phyloP scores from a whole-genome alignment of 2,329 filamentous ascomycete species.

The Monosporascus sp. region DNA sequence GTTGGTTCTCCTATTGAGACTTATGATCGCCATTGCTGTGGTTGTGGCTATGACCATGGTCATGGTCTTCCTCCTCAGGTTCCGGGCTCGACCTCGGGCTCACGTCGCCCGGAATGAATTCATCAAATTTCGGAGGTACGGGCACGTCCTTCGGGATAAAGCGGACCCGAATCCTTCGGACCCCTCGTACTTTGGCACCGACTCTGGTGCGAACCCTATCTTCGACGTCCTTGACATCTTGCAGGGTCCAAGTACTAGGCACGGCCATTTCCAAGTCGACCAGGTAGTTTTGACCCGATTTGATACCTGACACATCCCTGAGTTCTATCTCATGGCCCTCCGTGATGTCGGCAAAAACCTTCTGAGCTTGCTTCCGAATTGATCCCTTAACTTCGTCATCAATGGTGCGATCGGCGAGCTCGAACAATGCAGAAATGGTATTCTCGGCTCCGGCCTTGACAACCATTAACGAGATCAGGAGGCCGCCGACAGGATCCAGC shows the following conservation, averaged over 20 bases:
- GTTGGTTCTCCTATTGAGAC: constrained; percentile 16
- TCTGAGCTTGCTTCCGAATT: constrained; percentile 60
- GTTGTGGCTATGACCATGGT: constrained; percentile 39
- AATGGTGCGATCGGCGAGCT: constrained; percentile 86
- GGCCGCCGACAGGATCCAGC: constrained; percentile 89
- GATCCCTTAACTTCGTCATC: constrained; percentile 76
- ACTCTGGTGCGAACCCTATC: constrained; percentile 66
- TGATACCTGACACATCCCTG: constrained; percentile 78
- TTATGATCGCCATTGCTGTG: constrained; percentile 30
- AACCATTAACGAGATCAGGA: constrained; percentile 90
- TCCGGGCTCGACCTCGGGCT: constrained; percentile 54
- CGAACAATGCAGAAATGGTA: constrained; percentile 73
- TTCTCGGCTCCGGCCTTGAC: constrained; percentile 86
- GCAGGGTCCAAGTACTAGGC: constrained; percentile 70
- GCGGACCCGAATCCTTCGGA: constrained; percentile 75
- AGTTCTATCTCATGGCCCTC: constrained; percentile 60
- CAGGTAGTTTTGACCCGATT: constrained; percentile 94
- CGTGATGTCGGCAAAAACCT: constrained; percentile 50
- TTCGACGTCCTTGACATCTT: constrained; percentile 66
- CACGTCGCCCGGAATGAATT: constrained; percentile 67
- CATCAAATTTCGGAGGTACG: constrained; percentile 60
- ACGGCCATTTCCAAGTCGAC: constrained; percentile 85
- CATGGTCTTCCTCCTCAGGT: constrained; percentile 48
- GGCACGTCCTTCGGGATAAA: constrained; percentile 68
- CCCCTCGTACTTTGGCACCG: constrained; percentile 73